Base-by-base conservation (phyloP, 2,329 filamentous ascomycete genomes). In the Talaromyces albobiverticillius region DNA sequence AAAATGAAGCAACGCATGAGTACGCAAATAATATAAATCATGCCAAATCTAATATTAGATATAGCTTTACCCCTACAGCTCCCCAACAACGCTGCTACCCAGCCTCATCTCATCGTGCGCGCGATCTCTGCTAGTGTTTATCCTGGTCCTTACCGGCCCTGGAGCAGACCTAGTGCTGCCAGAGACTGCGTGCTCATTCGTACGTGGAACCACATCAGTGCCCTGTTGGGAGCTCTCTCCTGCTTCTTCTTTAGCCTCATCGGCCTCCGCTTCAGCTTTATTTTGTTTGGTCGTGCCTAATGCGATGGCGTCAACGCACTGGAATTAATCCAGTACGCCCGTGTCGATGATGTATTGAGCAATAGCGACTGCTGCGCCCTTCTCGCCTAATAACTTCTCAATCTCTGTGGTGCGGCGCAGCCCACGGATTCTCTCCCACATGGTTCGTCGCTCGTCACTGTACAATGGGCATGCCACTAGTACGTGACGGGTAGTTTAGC, bases 1-100 rank as follows among this genome's bases (percentile, higher is more conserved):
- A n/a, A n/a, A n/a, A n/a, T n/a, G 5, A 29, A 29, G 9, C 25
- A 29, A 29, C 91, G 25, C 25, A 29, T n/a, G n/a, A n/a, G n/a
- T n/a, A n/a, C n/a, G n/a, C n/a, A n/a, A n/a, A n/a, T n/a, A n/a
- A n/a, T n/a, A n/a, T n/a, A n/a, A n/a, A n/a, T n/a, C n/a, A n/a
- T n/a, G n/a, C n/a, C n/a, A n/a, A n/a, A n/a, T 29, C 26, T 29
- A 29, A 5, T 10, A 29, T 29, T 10, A 29, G 26, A 29, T 29
- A 29, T 29, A 14, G 13, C 31, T 34, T 14, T 3, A 8, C 31
- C 13, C 31, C 31, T 34, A 34, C 31, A 14, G 31, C 31, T 34
- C 31, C 5, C 31, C 31, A 34, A 34, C 13, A 13, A 10, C 31
- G 31, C 13, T 34, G 5, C 26, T 29, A 29, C 26, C 26, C 31